Evolutionary conservation across 2,329 filamentous ascomycete species (phyloP).

Genomic region (Diaporthe caulivora): DNA sequence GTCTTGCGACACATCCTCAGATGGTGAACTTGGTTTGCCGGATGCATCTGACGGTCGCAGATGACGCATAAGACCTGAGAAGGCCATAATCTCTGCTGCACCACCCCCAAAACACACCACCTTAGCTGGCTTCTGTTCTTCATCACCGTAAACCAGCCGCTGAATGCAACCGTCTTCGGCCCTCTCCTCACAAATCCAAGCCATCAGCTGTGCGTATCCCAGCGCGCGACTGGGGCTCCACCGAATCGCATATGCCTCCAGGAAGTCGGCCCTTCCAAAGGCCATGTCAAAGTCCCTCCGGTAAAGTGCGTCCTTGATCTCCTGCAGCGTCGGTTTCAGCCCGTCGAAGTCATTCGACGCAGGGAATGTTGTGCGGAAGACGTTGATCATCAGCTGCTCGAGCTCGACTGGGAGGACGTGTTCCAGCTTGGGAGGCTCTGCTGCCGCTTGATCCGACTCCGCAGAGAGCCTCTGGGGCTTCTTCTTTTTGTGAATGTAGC

Average conservation of each 20-base stretch:
- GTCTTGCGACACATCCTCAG: neutral
- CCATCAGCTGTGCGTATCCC: constrained; percentile 77
- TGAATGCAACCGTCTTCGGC: constrained; percentile 42
- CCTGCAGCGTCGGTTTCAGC: constrained; percentile 75
- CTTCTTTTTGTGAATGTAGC: constrained; percentile 31
- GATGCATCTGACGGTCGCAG: neutral
- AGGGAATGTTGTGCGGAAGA: constrained; percentile 77
- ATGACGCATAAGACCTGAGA: constrained; percentile 58
- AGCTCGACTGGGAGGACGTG: constrained; percentile 29
- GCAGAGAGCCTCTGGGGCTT: neutral
- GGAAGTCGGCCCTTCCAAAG: constrained; percentile 77
- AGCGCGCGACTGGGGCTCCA: constrained; percentile 92
- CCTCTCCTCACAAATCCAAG: constrained; percentile 50
- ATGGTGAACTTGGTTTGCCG: neutral
- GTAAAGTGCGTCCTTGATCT: constrained; percentile 87
- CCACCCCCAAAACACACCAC: constrained; percentile 68
- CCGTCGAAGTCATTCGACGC: constrained; percentile 59
- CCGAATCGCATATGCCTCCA: constrained; percentile 86
- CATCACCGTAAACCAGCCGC: constrained; percentile 13
- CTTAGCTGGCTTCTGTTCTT: constrained; percentile 45
- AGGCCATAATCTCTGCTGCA: constrained; percentile 71
- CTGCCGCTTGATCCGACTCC: neutral
- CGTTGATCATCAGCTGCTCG: constrained; percentile 66
- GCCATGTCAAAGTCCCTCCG: constrained; percentile 85
- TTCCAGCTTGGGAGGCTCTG: constrained; percentile 13